Percentiles rank a stretch among this genome's conserved stretches.
These are phyloP conservation scores for Anaeromyces robustus DNA, from an alignment of 192 early-diverging fungal genomes.

Conservation along the genomic window DNA sequence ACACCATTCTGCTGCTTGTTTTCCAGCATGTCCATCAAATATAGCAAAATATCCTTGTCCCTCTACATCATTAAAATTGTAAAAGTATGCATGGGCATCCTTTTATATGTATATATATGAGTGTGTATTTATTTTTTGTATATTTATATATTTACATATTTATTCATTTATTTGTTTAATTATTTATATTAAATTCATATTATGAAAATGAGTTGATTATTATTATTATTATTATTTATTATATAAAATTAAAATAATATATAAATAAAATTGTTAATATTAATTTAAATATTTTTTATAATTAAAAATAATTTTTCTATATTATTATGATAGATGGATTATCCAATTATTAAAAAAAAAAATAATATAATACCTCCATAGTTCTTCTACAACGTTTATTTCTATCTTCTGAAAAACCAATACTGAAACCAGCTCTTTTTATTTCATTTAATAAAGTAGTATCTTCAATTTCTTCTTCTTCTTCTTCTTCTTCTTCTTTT, in stretches of 20 bases:
- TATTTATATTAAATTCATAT: no score
- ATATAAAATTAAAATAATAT: no score
- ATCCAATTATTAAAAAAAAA: no score
- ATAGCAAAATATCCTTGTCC: conserved; percentile 87
- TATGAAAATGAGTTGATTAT: no score
- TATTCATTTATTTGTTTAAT: no score
- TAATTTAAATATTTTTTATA: no score
- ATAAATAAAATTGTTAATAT: no score
- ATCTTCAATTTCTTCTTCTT: neutral
- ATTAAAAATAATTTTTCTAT: no score
- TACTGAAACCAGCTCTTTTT: conserved; percentile 24
- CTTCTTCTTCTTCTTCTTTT: neutral
- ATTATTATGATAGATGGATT: no score
- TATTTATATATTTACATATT: no score
- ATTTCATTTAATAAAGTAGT: neutral
- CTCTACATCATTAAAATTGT: conserved; percentile 61
- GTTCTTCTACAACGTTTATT: conserved; percentile 82
- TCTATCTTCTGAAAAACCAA: conserved; percentile 69
- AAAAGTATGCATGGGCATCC: conserved; percentile 78
- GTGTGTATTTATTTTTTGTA: no score
- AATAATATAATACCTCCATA: conserved; percentile 89
- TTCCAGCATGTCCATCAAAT: conserved; percentile 95
- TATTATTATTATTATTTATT: no score
- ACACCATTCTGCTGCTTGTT: conserved; percentile 89
- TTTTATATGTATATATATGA: conserved; percentile 4